phyloP scores from a whole-genome alignment of 176 grass and related monocot species.

The Bolboschoenus planiculmis region DNA sequence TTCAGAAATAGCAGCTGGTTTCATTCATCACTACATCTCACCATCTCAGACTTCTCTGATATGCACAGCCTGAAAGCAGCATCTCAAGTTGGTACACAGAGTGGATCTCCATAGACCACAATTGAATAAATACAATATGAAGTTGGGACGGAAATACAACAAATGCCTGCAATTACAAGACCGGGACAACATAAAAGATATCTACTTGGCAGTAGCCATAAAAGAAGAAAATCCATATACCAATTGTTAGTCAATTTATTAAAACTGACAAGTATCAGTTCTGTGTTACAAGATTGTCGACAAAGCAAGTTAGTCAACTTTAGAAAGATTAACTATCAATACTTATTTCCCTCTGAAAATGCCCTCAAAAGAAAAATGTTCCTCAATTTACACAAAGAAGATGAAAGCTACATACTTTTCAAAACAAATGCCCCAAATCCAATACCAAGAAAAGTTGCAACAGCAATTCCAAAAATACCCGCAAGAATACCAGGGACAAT shows the following conservation, averaged over 20 bases:
- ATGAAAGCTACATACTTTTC: slow-evolving; percentile 33
- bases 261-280: background rate
- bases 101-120: background rate
- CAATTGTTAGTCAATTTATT: background rate
- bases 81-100: background rate
- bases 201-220: background rate
- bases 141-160: background rate
- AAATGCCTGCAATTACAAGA: background rate
- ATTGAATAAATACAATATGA: background rate
- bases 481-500: slow-evolving; percentile 69
- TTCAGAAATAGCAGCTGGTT: background rate
- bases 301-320: background rate
- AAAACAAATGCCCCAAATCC: slow-evolving; percentile 50
- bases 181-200: no score
- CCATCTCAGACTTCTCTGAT: background rate
- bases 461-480: slow-evolving; percentile 66
- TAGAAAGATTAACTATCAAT: background rate
- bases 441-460: slow-evolving; percentile 60
- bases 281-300: background rate
- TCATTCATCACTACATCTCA: no score
- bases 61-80: no score
- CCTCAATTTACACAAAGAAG: slow-evolving; percentile 2
- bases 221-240: background rate
- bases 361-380: background rate
- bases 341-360: background rate